Percentiles rank a stretch among this genome's conserved stretches.
These are phyloP conservation scores for Venturia pyrina DNA, from an alignment of 2,329 filamentous ascomycete genomes.

Conservation along the genomic window DNA sequence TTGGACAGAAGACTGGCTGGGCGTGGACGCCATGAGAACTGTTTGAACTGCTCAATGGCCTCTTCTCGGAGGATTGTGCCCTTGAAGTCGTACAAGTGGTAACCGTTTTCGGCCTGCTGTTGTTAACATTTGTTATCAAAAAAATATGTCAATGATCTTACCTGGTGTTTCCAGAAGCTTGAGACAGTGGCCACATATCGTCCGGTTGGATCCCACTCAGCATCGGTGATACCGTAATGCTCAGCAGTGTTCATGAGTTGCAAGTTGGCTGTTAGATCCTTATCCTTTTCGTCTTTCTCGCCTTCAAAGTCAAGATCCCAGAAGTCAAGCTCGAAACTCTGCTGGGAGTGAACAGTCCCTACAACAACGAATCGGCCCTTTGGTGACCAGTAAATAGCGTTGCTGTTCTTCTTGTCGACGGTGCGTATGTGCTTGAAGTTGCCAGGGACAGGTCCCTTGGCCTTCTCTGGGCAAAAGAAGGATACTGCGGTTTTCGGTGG, in stretches of 20 bases:
- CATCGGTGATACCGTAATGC: conserved; percentile 94
- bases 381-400: conserved; percentile 98
- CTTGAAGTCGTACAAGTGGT: conserved; percentile 95
- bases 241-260: conserved; percentile 90
- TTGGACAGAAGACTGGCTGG: conserved; percentile 85
- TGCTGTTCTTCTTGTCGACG: conserved; percentile 98
- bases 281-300: conserved; percentile 85
- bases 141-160: conserved; percentile 41
- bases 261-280: conserved; percentile 88
- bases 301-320: conserved; percentile 97
- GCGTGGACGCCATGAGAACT: conserved; percentile 88
- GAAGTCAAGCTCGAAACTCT: conserved; percentile 94
- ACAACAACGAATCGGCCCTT: conserved; percentile 91
- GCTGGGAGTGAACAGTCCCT: conserved; percentile 82
- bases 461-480: conserved; percentile 95
- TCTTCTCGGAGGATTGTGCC: conserved; percentile 84
- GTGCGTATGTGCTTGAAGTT: conserved; percentile 97
- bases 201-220: conserved; percentile 96
- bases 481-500: conserved; percentile 88
- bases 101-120: conserved; percentile 91
- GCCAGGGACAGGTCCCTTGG: conserved; percentile 63
- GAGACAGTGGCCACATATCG: conserved; percentile 91
- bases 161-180: conserved; percentile 89
- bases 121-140: neutral
- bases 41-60: conserved; percentile 93